Percentiles rank a stretch among this genome's conserved stretches.
These are phyloP conservation scores for Athelia sp. DNA, from an alignment of 1,284 basidiomycete species.

Conservation along the genomic window DNA sequence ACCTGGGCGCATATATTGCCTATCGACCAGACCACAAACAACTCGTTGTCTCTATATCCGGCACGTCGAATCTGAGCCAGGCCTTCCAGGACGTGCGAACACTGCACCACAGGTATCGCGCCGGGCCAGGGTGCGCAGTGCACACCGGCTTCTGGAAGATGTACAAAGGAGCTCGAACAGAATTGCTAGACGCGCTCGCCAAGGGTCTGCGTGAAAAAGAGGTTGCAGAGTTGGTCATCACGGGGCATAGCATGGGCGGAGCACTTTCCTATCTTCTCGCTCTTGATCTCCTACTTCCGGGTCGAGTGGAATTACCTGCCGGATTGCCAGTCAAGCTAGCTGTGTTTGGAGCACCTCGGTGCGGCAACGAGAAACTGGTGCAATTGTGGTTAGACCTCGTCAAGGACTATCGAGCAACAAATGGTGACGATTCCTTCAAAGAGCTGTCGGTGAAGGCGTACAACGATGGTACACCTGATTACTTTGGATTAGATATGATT, in stretches of 20 bases:
- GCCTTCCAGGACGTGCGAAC: constrained; percentile 38
- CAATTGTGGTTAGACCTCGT: constrained; percentile 35
- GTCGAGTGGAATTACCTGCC: constrained; percentile 17
- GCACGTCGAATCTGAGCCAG: constrained; percentile 36
- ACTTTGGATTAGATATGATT: not conserved
- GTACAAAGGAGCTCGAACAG: constrained; percentile 35
- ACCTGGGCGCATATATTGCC: constrained; percentile 37
- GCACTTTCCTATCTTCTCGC: constrained; percentile 41
- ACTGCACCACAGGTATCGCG: constrained; percentile 31
- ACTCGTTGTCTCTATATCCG: constrained; percentile 42
- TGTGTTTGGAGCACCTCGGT: constrained; percentile 44
- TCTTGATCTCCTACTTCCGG: constrained; percentile 35
- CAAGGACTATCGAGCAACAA: constrained; percentile 23
- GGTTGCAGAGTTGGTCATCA: constrained; percentile 39
- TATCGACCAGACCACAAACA: constrained; percentile 36
- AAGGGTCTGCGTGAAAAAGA: constrained; percentile 24
- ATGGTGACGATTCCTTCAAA: constrained; percentile 32
- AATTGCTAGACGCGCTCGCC: constrained; percentile 25
- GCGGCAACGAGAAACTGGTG: constrained; percentile 38
- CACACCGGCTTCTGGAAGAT: constrained; percentile 51
- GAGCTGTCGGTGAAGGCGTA: constrained; percentile 49
- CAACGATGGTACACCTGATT: constrained; percentile 41
- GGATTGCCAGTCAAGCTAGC: constrained; percentile 32
- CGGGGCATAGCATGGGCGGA: constrained; percentile 49
- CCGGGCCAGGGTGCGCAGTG: constrained; percentile 28